Evolutionary conservation across 345 rosid genomes (phyloP).

Genomic region (Brassica juncea): DNA sequence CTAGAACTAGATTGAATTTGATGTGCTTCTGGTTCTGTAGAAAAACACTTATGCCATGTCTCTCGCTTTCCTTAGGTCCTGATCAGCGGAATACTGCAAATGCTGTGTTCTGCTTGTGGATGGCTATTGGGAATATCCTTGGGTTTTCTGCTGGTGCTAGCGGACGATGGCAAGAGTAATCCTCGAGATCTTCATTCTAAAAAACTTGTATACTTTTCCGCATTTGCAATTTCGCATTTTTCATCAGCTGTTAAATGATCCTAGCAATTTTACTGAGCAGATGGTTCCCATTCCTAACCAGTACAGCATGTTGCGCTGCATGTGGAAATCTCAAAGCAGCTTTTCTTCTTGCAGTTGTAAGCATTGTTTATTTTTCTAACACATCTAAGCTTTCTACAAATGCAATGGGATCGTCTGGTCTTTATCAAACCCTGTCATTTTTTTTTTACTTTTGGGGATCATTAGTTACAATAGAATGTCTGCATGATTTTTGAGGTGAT

Average conservation of each 20-base stretch:
- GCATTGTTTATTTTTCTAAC: constrained; percentile 32
- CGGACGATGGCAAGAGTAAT: constrained; percentile 89
- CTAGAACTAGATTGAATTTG: constrained; percentile 3
- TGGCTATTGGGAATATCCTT: constrained; percentile 93
- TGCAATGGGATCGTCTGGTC: not conserved
- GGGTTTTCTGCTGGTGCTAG: constrained; percentile 99
- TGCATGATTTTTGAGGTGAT: not conserved
- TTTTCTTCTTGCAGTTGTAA: constrained; percentile 92
- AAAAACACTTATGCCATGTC: constrained; percentile 15
- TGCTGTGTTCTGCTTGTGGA: constrained; percentile 94
- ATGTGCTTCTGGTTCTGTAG: constrained; percentile 13
- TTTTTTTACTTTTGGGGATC: not conserved
- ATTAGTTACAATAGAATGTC: constrained; percentile 9
- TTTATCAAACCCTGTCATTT: not conserved
- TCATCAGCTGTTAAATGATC: constrained; percentile 17
- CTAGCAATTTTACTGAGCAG: constrained; percentile 44
- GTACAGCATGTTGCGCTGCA: constrained; percentile 92
- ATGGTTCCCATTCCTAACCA: constrained; percentile 96
- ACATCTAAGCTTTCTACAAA: constrained; percentile 8
- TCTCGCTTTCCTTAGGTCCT: constrained; percentile 55
- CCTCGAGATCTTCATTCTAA: constrained; percentile 12
- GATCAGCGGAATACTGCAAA: constrained; percentile 90
- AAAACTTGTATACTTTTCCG: constrained; percentile 9
- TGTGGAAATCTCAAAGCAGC: constrained; percentile 98
- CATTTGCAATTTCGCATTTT: constrained; percentile 24